Evolutionary conservation across 1,139 yeast genomes (phyloP).

Genomic region (Hansenula lynferdii): DNA sequence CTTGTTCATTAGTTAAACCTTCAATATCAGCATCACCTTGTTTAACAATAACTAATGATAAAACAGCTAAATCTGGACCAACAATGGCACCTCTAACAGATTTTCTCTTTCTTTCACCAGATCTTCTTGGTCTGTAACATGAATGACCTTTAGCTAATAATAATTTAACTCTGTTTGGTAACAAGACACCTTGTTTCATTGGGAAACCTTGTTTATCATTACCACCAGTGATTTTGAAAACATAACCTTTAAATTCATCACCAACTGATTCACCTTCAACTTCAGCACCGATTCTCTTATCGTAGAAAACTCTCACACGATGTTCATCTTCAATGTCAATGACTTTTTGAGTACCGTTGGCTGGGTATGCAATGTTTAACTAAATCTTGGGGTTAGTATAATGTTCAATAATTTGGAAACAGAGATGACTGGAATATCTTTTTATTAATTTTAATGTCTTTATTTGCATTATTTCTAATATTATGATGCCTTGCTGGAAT

Average conservation of each 20-base stretch:
- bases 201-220: constrained; percentile 99
- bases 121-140: constrained; percentile 99
- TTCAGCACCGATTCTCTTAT: constrained; percentile 99
- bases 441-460: no score
- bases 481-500: no score
- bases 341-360: constrained; percentile 98
- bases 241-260: constrained; percentile 98
- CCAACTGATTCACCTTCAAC: constrained; percentile 97
- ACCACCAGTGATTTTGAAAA: constrained; percentile 98
- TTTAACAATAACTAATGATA: constrained; percentile 89
- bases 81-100: constrained; percentile 99
- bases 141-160: constrained; percentile 91
- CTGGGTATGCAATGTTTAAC: constrained; percentile 99
- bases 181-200: constrained; percentile 99
- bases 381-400: no score
- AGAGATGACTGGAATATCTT: no score
- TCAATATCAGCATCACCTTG: constrained; percentile 94
- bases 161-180: constrained; percentile 98
- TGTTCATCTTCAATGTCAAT: constrained; percentile 98
- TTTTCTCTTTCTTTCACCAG: constrained; percentile 99
- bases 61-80: constrained; percentile 92
- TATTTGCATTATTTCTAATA: no score
- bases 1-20: constrained; percentile 90
- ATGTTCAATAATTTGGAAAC: no score
- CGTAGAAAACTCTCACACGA: constrained; percentile 97